Base-by-base conservation (phyloP, 768 basidiomycete genomes). In the Mycena galericulata region DNA sequence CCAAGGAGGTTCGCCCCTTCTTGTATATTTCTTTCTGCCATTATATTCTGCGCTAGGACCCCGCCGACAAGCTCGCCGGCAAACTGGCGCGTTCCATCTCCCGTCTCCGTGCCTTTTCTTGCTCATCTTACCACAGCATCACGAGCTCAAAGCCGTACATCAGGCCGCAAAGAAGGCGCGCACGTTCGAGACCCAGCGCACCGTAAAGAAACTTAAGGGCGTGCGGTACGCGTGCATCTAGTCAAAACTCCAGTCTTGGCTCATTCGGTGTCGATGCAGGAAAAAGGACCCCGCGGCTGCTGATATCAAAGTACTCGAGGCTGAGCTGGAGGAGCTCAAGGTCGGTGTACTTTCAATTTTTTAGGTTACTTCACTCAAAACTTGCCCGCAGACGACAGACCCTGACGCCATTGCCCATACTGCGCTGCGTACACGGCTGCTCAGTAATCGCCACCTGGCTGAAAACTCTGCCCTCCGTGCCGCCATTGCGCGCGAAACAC, bases 161-260 rank as follows among this genome's bases (percentile, higher is more conserved):
- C 92, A 92, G 72, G 87, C 90, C 6, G 88, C 91, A 30, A 97
- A 95, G 82, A 94, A 92, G 74, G 91, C 92, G 12, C 94, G 89
- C 76, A 80, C 86, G 0, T 93, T 94, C 68, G 96, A 97, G 80
- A 88, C 87, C 0, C 93, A 91, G 77, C 92, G 91, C 76, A 79
- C 92, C n/a, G 86, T 96, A 65, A 97, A 95, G 83, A 90, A 88
- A 78, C 80, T 96, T 30, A 95, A 93, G 77, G 85, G 83, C 27
- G 77, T 90, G 30, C 82, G 92, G 93, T 93, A 69, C 56, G 82
- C 62, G 18, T 49, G 20, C 15, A 5, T 17, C 45, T 53, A 30
- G n/a, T 58, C 14, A 10, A 24, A 9, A 12, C 50, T 27, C 68
- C 40, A 7, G 43, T 30, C 36, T 49, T n/a, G n/a, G n/a, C n/a